Evolutionary conservation across 2,329 filamentous ascomycete species (phyloP).

Genomic region (Aspergillus pseudoglaucus): DNA sequence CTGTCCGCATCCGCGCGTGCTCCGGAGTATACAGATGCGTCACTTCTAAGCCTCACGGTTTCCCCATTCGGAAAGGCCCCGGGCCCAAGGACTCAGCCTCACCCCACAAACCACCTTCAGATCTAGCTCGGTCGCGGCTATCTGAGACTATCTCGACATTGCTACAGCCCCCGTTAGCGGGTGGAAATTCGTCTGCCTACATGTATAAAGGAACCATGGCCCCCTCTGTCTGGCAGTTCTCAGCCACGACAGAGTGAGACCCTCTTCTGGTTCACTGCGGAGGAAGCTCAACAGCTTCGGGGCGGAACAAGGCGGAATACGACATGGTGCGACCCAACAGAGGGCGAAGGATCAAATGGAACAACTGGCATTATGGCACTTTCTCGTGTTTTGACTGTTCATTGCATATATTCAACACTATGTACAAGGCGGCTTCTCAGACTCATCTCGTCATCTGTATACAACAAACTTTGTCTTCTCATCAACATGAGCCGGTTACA

Average conservation of each 20-base stretch:
- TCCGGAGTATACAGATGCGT: background rate
- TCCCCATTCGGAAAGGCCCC: background rate
- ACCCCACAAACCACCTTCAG: background rate
- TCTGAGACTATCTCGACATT: background rate
- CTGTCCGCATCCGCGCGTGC: background rate
- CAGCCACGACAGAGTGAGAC: background rate
- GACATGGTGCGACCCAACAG: too few relatives aligned
- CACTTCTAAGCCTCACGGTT: background rate
- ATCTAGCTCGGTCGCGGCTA: too few relatives aligned
- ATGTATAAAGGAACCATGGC: background rate
- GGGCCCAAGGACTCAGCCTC: background rate
- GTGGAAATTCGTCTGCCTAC: background rate
- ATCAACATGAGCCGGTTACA: slow-evolving; percentile 1
- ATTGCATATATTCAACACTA: background rate
- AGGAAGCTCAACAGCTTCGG: too few relatives aligned
- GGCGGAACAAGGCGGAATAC: too few relatives aligned
- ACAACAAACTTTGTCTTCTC: background rate
- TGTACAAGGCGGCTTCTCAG: background rate
- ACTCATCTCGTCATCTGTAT: background rate
- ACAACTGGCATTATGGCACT: too few relatives aligned
- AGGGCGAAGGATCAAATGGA: too few relatives aligned
- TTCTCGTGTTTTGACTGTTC: too few relatives aligned
- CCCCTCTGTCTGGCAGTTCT: background rate
- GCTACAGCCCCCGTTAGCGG: background rate
- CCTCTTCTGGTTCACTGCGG: too few relatives aligned